Conservation (phyloP, 768 basidiomycete genomes). For the Lactifluus echinatus region DNA sequence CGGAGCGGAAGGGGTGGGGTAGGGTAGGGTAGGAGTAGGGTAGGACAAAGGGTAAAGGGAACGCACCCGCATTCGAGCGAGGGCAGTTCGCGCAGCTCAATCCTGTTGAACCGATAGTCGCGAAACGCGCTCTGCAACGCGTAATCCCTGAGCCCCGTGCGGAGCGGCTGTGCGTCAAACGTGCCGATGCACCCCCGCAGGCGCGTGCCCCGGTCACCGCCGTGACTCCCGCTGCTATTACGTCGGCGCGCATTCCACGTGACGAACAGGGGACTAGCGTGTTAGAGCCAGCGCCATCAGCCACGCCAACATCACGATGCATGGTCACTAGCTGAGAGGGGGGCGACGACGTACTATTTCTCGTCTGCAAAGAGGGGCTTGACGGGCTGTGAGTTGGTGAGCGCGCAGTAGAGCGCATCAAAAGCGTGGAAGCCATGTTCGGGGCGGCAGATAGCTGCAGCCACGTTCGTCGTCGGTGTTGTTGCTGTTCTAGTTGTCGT, state of each 20-base stretch:
- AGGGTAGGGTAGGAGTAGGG: not conserved
- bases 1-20: not conserved
- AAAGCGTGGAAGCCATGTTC: conserved; percentile 81
- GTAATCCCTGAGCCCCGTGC: conserved; percentile 77
- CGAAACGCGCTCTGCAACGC: conserved; percentile 87
- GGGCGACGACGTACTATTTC: conserved; percentile 56
- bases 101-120: conserved; percentile 78
- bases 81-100: conserved; percentile 68
- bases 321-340: not conserved
- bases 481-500: not conserved
- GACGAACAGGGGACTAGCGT: conserved; percentile 79
- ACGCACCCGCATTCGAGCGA: conserved; percentile 82
- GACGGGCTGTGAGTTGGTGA: conserved; percentile 49
- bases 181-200: conserved; percentile 94
- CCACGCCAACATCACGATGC: not conserved
- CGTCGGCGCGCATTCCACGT: conserved; percentile 81
- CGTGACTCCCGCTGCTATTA: conserved; percentile 30
- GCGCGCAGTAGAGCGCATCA: conserved; percentile 71
- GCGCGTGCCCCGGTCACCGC: conserved; percentile 29
- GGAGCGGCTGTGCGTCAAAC: conserved; percentile 70
- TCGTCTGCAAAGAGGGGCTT: conserved; percentile 58
- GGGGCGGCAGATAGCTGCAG: conserved; percentile 40
- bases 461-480: conserved; percentile 19
- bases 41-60: not conserved
- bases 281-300: too few relatives aligned